Conservation (phyloP, 257 asterid genomes). For the Ophiorrhiza pumila region DNA sequence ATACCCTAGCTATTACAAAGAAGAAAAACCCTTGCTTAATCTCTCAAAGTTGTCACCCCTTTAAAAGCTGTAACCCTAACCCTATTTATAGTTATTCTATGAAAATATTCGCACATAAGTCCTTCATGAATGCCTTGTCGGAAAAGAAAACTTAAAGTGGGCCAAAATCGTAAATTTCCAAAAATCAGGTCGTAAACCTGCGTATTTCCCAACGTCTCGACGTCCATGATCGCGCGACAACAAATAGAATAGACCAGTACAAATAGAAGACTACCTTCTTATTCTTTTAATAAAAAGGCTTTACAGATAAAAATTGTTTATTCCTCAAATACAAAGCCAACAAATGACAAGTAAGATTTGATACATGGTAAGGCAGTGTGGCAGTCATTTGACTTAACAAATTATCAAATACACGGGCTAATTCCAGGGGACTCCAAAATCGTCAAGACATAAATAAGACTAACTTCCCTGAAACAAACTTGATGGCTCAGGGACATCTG, state of each 20-base stretch:
- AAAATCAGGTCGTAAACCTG: no score
- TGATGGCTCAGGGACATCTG: slow-evolving; percentile 3
- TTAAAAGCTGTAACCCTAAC: no score
- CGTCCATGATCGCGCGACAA: no score
- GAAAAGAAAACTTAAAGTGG: no score
- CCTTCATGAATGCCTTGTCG: no score
- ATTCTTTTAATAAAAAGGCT: background rate
- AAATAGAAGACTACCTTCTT: background rate
- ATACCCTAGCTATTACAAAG: no score
- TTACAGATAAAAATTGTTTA: background rate
- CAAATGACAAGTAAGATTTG: background rate
- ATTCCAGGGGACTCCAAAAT: background rate
- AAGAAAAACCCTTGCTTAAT: no score
- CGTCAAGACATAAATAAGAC: background rate
- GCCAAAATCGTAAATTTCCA: no score
- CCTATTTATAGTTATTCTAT: no score
- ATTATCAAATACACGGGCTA: background rate
- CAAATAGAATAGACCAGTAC: background rate
- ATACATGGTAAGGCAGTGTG: background rate
- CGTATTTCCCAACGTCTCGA: no score
- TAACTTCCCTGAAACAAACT: background rate
- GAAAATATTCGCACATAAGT: no score
- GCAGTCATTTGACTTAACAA: background rate
- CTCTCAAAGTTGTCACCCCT: no score
- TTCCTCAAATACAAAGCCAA: background rate